Conservation (phyloP, 2,329 filamentous ascomycete genomes). For the Alternaria solani region DNA sequence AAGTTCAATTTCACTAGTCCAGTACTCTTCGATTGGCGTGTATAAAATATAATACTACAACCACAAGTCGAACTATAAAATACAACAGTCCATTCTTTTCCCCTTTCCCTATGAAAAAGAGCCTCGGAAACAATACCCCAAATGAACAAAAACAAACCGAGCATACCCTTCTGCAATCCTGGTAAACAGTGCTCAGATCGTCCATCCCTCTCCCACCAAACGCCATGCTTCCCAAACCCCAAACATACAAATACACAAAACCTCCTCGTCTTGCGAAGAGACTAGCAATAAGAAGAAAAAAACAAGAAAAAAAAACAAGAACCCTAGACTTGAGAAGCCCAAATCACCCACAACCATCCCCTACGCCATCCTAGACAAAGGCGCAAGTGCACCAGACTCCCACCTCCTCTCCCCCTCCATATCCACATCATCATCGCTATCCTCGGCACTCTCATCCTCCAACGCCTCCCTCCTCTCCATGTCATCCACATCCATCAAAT, state of each 20-base stretch:
- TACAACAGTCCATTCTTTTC: no score
- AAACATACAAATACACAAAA: neutral
- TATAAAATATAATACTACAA: no score
- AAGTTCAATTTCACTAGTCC: no score
- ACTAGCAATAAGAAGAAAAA: no score
- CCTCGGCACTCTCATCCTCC: slow-evolving; percentile 32
- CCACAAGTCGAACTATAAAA: no score
- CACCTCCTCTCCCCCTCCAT: slow-evolving; percentile 14
- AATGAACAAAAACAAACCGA: no score
- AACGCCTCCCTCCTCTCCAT: slow-evolving; percentile 6
- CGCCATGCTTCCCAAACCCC: neutral
- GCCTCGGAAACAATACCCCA: no score
- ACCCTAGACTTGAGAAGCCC: no score
- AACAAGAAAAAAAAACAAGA: neutral
- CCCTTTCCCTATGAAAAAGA: no score
- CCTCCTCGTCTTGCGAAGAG: neutral
- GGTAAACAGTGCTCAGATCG: no score
- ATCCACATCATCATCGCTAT: slow-evolving; percentile 17
- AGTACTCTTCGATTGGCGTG: no score
- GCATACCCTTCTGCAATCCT: no score
- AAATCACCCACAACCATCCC: neutral
- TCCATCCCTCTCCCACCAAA: neutral
- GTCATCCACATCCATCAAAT: slow-evolving; percentile 26
- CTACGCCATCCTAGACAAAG: slow-evolving; percentile 24
- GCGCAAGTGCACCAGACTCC: slow-evolving; percentile 32